Evolutionary conservation across 2,329 filamentous ascomycete genomes (phyloP).

Genomic region (Aureobasidium sp.): DNA sequence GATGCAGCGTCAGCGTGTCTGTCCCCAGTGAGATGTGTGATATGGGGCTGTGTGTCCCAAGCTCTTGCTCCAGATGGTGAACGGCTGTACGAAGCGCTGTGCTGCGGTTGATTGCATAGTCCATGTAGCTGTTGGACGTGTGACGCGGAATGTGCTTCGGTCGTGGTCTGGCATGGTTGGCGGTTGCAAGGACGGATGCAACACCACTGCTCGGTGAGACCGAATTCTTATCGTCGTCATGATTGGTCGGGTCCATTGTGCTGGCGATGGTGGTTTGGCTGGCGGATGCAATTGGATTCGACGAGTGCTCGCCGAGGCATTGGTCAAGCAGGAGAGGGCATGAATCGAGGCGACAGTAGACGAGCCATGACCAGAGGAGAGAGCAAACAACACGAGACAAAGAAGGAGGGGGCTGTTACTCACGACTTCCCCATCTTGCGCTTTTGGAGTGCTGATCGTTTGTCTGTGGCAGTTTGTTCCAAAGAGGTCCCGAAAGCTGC

Average conservation of each 20-base stretch:
- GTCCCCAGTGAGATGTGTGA: conserved; percentile 23
- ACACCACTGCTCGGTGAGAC: background rate
- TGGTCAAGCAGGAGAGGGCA: background rate
- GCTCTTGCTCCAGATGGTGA: conserved; percentile 27
- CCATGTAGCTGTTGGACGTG: conserved; percentile 26
- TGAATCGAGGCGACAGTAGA: background rate
- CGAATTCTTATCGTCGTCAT: background rate
- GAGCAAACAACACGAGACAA: conserved; percentile 6
- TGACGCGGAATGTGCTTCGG: conserved; percentile 29
- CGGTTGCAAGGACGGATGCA: background rate
- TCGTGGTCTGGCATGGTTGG: conserved; percentile 29
- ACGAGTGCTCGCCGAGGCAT: background rate
- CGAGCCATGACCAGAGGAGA: background rate
- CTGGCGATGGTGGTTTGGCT: background rate
- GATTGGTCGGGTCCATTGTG: conserved; percentile 1
- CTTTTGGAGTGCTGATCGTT: conserved; percentile 4
- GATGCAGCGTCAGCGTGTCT: conserved; percentile 27
- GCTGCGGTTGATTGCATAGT: conserved; percentile 28
- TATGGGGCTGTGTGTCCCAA: conserved; percentile 25
- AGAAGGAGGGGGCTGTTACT: conserved; percentile 9
- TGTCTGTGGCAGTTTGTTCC: background rate
- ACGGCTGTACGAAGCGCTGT: conserved; percentile 28
- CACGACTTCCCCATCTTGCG: conserved; percentile 17
- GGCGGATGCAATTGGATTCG: background rate
- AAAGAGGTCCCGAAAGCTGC: background rate